Conservation (phyloP, 108 stramenopile species). For the Cyclotella sp. region DNA sequence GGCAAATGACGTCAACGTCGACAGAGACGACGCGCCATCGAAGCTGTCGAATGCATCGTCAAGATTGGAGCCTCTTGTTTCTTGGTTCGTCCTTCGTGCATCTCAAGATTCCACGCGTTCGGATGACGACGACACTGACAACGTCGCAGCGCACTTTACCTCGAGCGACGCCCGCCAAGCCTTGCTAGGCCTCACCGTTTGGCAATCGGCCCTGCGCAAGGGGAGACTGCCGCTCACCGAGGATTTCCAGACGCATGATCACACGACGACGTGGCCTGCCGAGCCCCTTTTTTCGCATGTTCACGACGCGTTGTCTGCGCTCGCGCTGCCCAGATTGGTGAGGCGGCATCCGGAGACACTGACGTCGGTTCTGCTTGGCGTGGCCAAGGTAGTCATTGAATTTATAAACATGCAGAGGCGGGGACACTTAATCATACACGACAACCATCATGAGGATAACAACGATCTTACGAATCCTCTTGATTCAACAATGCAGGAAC, state of each 20-base stretch:
- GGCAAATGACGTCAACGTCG: neutral
- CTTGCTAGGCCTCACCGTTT: slow-evolving; percentile 27
- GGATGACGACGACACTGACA: neutral
- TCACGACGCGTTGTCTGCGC: slow-evolving; percentile 24
- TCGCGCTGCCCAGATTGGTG: slow-evolving; percentile 68
- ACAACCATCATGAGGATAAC: slow-evolving; percentile 26
- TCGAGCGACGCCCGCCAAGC: slow-evolving; percentile 32
- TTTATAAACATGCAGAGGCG: slow-evolving; percentile 33
- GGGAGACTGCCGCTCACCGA: slow-evolving; percentile 20
- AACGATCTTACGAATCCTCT: slow-evolving; percentile 25
- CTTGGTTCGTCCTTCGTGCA: slow-evolving; percentile 44
- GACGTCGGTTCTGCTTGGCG: slow-evolving; percentile 52
- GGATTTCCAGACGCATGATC: slow-evolving; percentile 20
- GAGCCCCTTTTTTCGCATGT: slow-evolving; percentile 63
- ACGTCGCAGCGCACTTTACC: slow-evolving; percentile 21
- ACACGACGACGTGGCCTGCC: slow-evolving; percentile 58
- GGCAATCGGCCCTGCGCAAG: slow-evolving; percentile 35
- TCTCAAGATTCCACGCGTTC: slow-evolving; percentile 4
- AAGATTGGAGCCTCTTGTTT: slow-evolving; percentile 43
- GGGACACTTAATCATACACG: slow-evolving; percentile 16
- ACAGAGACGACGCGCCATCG: neutral
- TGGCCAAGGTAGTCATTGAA: slow-evolving; percentile 53
- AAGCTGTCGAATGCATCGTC: slow-evolving; percentile 19
- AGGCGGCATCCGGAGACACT: slow-evolving; percentile 67
- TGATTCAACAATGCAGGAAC: slow-evolving; percentile 27